Evolutionary conservation across 2,329 filamentous ascomycete genomes (phyloP).

Genomic region (Dothiorella sarmentorum): DNA sequence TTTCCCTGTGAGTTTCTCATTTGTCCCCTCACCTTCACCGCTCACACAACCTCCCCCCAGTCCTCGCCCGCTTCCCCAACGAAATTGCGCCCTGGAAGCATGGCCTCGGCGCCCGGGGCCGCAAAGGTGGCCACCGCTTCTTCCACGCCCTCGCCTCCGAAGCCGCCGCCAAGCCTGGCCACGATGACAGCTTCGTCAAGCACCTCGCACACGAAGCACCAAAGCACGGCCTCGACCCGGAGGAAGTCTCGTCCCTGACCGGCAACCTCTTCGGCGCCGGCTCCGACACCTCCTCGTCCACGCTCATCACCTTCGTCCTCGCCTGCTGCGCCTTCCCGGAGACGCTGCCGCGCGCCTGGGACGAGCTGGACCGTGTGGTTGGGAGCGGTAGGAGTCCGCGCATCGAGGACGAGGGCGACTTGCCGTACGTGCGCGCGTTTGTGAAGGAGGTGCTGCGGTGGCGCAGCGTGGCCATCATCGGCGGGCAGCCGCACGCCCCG

Average conservation of each 20-base stretch:
- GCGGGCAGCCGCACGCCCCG: conserved; percentile 35
- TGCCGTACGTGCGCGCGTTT: conserved; percentile 33
- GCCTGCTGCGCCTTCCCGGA: conserved; percentile 29
- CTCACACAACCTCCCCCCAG: conserved; percentile 18
- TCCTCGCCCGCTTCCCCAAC: conserved; percentile 29
- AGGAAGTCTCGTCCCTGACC: conserved; percentile 35
- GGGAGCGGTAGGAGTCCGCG: conserved; percentile 27
- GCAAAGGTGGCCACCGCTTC: conserved; percentile 32
- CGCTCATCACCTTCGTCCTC: conserved; percentile 37
- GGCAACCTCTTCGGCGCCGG: conserved; percentile 38
- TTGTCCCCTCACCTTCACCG: conserved; percentile 39
- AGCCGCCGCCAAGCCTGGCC: conserved; percentile 26
- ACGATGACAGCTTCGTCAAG: conserved; percentile 35
- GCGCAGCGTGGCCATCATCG: conserved; percentile 25
- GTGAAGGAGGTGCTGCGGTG: conserved; percentile 37
- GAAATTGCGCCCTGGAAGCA: conserved; percentile 35
- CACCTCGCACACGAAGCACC: conserved; percentile 41
- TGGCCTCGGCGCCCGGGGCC: conserved; percentile 28
- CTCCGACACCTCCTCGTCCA: conserved; percentile 35
- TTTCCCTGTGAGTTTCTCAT: conserved; percentile 39
- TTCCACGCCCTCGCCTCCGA: conserved; percentile 34
- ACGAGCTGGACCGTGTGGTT: conserved; percentile 31
- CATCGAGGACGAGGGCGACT: conserved; percentile 26
- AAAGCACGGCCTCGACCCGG: conserved; percentile 28
- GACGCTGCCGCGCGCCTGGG: conserved; percentile 27